Conservation (phyloP, 257 asterid genomes). For the Fraxinus excelsior region DNA sequence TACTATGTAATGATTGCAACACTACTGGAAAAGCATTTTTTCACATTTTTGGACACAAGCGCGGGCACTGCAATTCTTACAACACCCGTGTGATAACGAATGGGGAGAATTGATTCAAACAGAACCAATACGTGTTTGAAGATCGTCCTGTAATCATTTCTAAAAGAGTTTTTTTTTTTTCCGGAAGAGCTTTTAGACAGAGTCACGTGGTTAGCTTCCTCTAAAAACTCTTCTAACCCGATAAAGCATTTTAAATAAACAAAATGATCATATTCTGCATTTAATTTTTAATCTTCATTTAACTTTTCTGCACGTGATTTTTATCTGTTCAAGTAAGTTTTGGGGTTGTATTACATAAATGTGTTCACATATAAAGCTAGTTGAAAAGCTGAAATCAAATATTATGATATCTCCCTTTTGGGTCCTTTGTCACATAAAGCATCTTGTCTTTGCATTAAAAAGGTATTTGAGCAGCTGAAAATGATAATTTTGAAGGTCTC, state of each 20-base stretch:
- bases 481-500: background rate
- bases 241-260: too few species aligned
- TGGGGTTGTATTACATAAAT: background rate
- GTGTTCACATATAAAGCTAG: background rate
- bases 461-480: background rate
- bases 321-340: background rate
- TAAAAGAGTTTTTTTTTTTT: too few species aligned
- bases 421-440: conserved; percentile 1
- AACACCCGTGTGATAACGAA: conserved; percentile 67
- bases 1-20: conserved; percentile 90
- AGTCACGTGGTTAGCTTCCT: too few species aligned
- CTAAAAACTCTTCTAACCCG: too few species aligned
- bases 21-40: conserved; percentile 56
- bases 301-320: background rate
- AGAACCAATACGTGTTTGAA: background rate
- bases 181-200: too few species aligned
- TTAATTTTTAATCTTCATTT: too few species aligned
- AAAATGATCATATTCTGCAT: too few species aligned
- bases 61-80: conserved; percentile 71
- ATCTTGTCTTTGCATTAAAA: background rate
- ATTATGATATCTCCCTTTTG: background rate
- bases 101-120: conserved; percentile 40
- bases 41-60: conserved; percentile 88
- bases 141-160: too few species aligned
- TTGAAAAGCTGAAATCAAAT: background rate